A percentile compares a stretch with the other conserved stretches of the same genome.
These are phyloP conservation scores for Eutrema japonicum DNA, from an alignment of 345 rosid genomes.

Conservation along the genomic window DNA sequence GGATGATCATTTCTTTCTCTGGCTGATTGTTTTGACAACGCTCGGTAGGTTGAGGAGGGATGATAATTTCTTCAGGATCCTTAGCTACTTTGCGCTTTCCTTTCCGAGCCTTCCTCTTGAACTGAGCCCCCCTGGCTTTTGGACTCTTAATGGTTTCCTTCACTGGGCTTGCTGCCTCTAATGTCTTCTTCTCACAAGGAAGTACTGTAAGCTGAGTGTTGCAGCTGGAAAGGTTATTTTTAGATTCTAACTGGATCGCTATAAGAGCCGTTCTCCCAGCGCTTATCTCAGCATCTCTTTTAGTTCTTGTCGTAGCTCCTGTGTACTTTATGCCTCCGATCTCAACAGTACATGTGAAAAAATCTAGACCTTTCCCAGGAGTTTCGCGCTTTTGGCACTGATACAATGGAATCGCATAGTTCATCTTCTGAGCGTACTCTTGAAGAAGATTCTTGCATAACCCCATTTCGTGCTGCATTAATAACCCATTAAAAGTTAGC, in stretches of 20 bases:
- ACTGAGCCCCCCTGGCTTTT: conserved; percentile 63
- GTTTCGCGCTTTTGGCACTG: conserved; percentile 57
- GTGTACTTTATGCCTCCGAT: conserved; percentile 82
- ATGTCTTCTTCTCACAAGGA: conserved; percentile 69
- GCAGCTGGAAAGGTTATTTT: conserved; percentile 34
- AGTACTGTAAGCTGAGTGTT: conserved; percentile 67
- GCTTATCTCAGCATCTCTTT: conserved; percentile 88
- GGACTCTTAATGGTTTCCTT: conserved; percentile 51
- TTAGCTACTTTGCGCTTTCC: conserved; percentile 35
- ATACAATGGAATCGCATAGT: conserved; percentile 78
- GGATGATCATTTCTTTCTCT: conserved; percentile 32
- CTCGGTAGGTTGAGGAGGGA: conserved; percentile 23
- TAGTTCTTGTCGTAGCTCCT: conserved; percentile 74
- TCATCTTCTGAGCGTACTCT: conserved; percentile 97
- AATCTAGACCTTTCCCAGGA: conserved; percentile 47
- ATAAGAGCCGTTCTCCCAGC: conserved; percentile 91
- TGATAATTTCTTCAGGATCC: conserved; percentile 20
- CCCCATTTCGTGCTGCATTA: conserved; percentile 77
- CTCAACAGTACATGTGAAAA: conserved; percentile 72
- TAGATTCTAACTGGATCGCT: conserved; percentile 61
- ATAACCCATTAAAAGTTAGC: conserved; percentile 31
- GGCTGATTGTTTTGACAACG: conserved; percentile 37
- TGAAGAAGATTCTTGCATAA: conserved; percentile 90
- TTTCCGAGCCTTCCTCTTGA: conserved; percentile 57
- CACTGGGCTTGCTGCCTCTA: conserved; percentile 43